Percentiles rank a stretch among this genome's conserved stretches.
Conservation (phyloP, 176 grass and related monocot genomes). For the Oryza brachyantha region DNA sequence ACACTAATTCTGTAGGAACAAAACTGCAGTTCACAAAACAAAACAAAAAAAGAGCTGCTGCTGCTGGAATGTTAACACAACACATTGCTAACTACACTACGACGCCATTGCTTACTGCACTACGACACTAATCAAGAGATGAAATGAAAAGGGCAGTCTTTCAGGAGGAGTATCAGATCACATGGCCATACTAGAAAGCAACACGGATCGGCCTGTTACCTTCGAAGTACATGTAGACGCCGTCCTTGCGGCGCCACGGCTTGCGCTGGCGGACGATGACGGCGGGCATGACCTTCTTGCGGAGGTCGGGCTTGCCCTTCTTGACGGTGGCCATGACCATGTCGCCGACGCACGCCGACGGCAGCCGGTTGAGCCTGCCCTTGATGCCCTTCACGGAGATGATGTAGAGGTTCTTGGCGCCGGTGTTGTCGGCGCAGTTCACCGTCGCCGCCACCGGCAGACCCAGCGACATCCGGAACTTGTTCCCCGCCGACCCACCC, state of each 20-base stretch:
- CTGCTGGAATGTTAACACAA: background rate
- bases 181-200: background rate
- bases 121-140: background rate
- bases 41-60: background rate
- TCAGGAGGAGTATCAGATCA: background rate
- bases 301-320: slow-evolving; percentile 52
- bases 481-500: slow-evolving; percentile 48
- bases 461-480: slow-evolving; percentile 53
- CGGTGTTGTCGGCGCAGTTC: slow-evolving; percentile 52
- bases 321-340: slow-evolving; percentile 63
- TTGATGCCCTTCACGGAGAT: slow-evolving; percentile 57
- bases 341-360: slow-evolving; percentile 51
- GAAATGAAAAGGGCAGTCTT: background rate
- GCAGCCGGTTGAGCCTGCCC: slow-evolving; percentile 45
- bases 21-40: too few relatives aligned
- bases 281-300: slow-evolving; percentile 57
- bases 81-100: too few relatives aligned
- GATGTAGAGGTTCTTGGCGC: slow-evolving; percentile 56
- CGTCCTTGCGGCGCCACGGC: slow-evolving; percentile 47
- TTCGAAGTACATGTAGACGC: slow-evolving; percentile 60
- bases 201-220: background rate
- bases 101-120: too few relatives aligned
- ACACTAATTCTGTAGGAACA: background rate
- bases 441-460: slow-evolving; percentile 47
- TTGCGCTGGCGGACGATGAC: slow-evolving; percentile 56